Percentiles rank a stretch among this genome's conserved stretches.
Evolutionary conservation across 306 rosid genomes (phyloP).

Genomic region (Sesbania bispinosa): DNA sequence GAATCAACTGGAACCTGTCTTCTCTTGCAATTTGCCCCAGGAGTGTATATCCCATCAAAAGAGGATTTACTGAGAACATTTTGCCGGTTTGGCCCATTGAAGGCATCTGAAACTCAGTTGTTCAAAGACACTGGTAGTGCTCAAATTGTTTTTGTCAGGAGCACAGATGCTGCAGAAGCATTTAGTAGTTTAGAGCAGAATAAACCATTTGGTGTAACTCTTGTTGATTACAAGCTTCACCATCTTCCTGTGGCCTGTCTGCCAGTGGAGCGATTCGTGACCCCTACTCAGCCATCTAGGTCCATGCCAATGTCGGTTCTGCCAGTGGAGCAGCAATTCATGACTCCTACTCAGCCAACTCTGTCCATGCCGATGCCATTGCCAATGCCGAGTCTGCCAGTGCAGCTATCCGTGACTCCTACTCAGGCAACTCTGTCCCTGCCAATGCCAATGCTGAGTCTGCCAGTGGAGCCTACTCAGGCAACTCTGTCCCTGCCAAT

Average conservation of each 20-base stretch:
- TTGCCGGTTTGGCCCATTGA: constrained; percentile 75
- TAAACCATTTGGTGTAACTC: constrained; percentile 54
- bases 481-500: no score
- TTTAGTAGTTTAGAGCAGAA: constrained; percentile 47
- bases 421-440: no score
- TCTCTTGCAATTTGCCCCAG: constrained; percentile 59
- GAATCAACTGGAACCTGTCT: constrained; percentile 52
- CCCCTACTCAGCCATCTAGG: constrained; percentile 25
- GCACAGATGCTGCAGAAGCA: constrained; percentile 65
- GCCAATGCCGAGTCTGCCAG: no score
- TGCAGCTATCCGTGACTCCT: no score
- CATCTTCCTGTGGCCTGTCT: constrained; percentile 36
- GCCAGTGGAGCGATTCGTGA: constrained; percentile 3
- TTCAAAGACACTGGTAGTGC: constrained; percentile 44
- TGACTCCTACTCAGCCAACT: no score
- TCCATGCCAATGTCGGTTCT: constrained; percentile 16
- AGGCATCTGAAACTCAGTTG: constrained; percentile 54
- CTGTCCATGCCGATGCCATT: no score
- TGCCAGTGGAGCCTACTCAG: no score
- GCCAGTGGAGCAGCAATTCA: no score
- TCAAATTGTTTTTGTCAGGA: constrained; percentile 55
- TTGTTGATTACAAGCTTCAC: constrained; percentile 49
- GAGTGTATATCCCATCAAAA: constrained; percentile 57
- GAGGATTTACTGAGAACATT: constrained; percentile 59
- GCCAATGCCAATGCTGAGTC: no score